Evolutionary conservation across 2,329 filamentous ascomycete species (phyloP).

Genomic region (Akanthomyces lecanii): DNA sequence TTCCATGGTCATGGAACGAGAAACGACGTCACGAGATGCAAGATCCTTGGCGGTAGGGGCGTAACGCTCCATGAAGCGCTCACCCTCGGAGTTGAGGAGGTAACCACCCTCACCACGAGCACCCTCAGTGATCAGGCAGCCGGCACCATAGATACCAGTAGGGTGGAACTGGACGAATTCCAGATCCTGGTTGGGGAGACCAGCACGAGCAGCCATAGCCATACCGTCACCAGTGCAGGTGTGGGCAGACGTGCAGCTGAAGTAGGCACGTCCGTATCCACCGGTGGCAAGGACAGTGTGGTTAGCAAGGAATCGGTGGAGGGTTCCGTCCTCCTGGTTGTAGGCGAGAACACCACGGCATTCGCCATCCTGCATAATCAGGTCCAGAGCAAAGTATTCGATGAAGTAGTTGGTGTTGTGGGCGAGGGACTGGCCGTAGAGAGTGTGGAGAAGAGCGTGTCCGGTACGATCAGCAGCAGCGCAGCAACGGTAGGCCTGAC

Average conservation of each 20-base stretch:
- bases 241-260: conserved; percentile 96
- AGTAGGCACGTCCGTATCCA: conserved; percentile 97
- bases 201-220: conserved; percentile 98
- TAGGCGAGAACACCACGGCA: conserved; percentile 96
- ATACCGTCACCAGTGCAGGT: conserved; percentile 98
- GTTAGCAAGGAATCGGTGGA: conserved; percentile 94
- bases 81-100: conserved; percentile 93
- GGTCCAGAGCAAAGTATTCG: conserved; percentile 94
- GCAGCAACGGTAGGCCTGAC: conserved; percentile 95
- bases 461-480: conserved; percentile 95
- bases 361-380: conserved; percentile 96
- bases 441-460: conserved; percentile 94
- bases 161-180: conserved; percentile 99
- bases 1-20: conserved; percentile 96
- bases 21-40: conserved; percentile 92
- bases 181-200: conserved; percentile 97
- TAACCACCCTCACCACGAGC: conserved; percentile 98
- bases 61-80: conserved; percentile 99
- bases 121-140: conserved; percentile 96
- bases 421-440: conserved; percentile 93
- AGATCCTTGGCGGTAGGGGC: conserved; percentile 97
- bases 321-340: conserved; percentile 97
- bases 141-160: conserved; percentile 97
- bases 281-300: conserved; percentile 96
- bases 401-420: conserved; percentile 99